Conservation (phyloP, 148 eudicot species). For the Rhododendron simsii region DNA sequence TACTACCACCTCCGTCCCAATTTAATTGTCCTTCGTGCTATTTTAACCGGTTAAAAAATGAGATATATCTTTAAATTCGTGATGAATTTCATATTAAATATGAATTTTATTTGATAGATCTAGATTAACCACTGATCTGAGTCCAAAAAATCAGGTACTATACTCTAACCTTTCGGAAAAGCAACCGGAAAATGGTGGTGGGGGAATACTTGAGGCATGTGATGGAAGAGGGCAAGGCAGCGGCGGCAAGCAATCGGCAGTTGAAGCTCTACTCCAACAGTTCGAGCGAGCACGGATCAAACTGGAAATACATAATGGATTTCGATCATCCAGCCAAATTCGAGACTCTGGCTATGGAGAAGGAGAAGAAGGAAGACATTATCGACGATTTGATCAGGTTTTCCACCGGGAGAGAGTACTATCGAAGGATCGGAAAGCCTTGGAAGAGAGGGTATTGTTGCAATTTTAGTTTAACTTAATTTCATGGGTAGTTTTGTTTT, state of each 20-base stretch:
- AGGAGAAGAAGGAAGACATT: slow-evolving; percentile 30
- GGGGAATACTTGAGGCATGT: slow-evolving; percentile 34
- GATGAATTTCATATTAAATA: too few species aligned
- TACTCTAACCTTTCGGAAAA: background rate
- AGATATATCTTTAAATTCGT: too few species aligned
- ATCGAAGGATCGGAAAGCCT: slow-evolving; percentile 40
- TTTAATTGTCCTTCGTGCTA: too few species aligned
- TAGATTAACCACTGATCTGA: background rate
- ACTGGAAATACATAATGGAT: slow-evolving; percentile 36
- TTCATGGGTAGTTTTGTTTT: background rate
- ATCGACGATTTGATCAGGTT: slow-evolving; percentile 42
- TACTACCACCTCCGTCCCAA: too few species aligned
- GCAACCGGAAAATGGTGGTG: background rate
- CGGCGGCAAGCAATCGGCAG: slow-evolving; percentile 23
- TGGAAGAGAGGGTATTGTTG: slow-evolving; percentile 54
- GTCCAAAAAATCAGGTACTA: background rate
- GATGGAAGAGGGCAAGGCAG: slow-evolving; percentile 31
- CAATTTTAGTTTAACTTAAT: background rate
- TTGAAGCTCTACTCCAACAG: slow-evolving; percentile 44
- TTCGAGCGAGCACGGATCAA: background rate
- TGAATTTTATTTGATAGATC: too few species aligned
- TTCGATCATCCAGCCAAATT: slow-evolving; percentile 58
- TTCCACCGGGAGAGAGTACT: slow-evolving; percentile 34
- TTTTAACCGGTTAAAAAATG: too few species aligned
- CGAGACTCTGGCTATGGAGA: slow-evolving; percentile 38